phyloP scores from a whole-genome alignment of 768 basidiomycete species.

The Podaxis pistillaris region DNA sequence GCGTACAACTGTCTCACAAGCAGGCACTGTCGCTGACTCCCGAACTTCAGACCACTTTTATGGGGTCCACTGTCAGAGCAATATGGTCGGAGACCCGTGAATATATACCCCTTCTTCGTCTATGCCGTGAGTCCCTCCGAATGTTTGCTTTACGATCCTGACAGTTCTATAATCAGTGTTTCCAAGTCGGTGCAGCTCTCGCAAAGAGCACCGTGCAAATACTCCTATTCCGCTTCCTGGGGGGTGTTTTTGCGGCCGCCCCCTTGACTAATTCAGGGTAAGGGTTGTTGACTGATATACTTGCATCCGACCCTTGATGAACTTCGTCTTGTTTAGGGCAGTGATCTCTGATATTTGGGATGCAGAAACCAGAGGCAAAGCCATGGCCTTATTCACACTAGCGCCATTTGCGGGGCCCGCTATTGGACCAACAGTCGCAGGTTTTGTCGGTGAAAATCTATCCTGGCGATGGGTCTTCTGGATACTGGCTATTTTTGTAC shows the following conservation, averaged over 20 bases:
- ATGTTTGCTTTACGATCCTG: background rate
- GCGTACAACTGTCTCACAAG: background rate
- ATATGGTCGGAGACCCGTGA: slow-evolving; percentile 60
- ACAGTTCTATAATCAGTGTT: slow-evolving; percentile 34
- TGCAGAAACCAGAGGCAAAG: slow-evolving; percentile 56
- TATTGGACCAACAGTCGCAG: slow-evolving; percentile 53
- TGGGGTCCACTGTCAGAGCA: slow-evolving; percentile 59
- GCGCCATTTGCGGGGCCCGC: slow-evolving; percentile 70
- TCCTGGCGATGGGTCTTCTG: slow-evolving; percentile 73
- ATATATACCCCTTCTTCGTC: slow-evolving; percentile 52
- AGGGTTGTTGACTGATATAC: slow-evolving; percentile 31
- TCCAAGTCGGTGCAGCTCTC: slow-evolving; percentile 64
- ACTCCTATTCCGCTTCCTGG: slow-evolving; percentile 70
- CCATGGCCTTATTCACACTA: slow-evolving; percentile 61
- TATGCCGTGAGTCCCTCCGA: slow-evolving; percentile 42
- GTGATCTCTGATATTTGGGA: slow-evolving; percentile 65
- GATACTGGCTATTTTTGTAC: slow-evolving; percentile 56
- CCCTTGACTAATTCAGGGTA: slow-evolving; percentile 72
- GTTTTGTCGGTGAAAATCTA: slow-evolving; percentile 40
- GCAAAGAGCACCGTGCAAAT: slow-evolving; percentile 59
- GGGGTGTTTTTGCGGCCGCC: slow-evolving; percentile 65
- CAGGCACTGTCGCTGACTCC: background rate
- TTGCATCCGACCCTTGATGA: background rate
- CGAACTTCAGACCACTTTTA: slow-evolving; percentile 38
- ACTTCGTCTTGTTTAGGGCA: slow-evolving; percentile 29